A percentile compares a stretch with the other conserved stretches of the same genome.
These are phyloP conservation scores for Colletotrichum sp. DNA, from an alignment of 2,329 filamentous ascomycete species.

Conservation along the genomic window DNA sequence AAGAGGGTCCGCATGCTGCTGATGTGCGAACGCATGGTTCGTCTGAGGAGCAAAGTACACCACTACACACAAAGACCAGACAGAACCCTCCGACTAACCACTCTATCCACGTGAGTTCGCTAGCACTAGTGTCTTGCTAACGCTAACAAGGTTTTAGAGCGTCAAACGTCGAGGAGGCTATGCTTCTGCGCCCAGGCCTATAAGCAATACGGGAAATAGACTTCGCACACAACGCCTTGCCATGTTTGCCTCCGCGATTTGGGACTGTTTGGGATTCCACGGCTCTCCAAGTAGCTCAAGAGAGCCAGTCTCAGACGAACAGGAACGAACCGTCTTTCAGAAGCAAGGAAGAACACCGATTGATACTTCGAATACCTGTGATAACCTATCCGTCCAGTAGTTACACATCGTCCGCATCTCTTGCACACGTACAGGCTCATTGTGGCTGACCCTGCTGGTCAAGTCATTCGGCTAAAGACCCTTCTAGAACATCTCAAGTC, in stretches of 20 bases:
- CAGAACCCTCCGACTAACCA: not conserved
- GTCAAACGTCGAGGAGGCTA: not conserved
- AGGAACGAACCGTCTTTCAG: not conserved
- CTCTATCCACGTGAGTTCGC: not conserved
- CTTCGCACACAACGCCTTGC: not conserved
- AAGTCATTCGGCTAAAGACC: not conserved
- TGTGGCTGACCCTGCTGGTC: not conserved
- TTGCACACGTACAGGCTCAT: not conserved
- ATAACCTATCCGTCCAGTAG: not conserved
- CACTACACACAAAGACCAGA: not conserved
- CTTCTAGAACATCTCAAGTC: not conserved
- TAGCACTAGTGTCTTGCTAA: not conserved
- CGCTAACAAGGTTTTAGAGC: not conserved
- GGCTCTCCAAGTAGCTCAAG: not conserved
- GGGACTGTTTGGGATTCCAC: not conserved
- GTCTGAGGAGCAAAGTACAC: not conserved
- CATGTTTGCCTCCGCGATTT: not conserved
- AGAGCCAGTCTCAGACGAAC: not conserved
- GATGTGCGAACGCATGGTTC: not conserved
- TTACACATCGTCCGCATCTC: not conserved
- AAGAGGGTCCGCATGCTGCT: not conserved
- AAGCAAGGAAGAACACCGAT: not conserved
- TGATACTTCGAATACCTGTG: not conserved
- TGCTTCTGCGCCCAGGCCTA: not conserved
- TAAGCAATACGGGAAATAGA: not conserved